These are phyloP conservation scores for Pyricularia pennisetigena DNA, from an alignment of 2,329 filamentous ascomycete species.

Conservation along the genomic window DNA sequence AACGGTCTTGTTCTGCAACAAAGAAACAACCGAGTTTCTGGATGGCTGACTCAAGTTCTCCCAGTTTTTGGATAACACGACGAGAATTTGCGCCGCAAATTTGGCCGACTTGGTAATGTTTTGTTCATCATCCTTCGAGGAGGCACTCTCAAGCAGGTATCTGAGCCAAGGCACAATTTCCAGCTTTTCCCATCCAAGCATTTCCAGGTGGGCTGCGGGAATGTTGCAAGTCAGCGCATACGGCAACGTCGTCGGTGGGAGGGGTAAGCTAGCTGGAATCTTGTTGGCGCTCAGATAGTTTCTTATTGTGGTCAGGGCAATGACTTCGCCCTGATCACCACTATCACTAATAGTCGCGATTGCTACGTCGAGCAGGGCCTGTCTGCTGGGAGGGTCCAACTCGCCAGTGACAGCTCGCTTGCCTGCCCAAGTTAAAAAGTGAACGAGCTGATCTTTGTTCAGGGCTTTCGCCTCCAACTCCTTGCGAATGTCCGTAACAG, in stretches of 20 bases:
- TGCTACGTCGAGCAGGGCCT: slow-evolving; percentile 67
- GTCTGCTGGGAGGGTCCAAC: slow-evolving; percentile 58
- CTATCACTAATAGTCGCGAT: slow-evolving; percentile 56
- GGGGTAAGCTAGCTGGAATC: slow-evolving; percentile 71
- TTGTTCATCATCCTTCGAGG: slow-evolving; percentile 49
- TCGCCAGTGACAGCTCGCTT: slow-evolving; percentile 63
- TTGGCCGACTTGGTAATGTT: slow-evolving; percentile 61
- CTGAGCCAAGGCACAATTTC: slow-evolving; percentile 79
- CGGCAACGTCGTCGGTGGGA: slow-evolving; percentile 75
- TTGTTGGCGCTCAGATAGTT: slow-evolving; percentile 67
- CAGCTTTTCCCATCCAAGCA: slow-evolving; percentile 77
- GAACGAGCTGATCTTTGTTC: slow-evolving; percentile 63
- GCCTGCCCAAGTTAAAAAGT: slow-evolving; percentile 78
- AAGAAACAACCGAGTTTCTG: slow-evolving; percentile 52
- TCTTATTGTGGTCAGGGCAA: slow-evolving; percentile 66
- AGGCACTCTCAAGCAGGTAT: slow-evolving; percentile 63
- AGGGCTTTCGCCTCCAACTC: slow-evolving; percentile 79
- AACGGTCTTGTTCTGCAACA: slow-evolving; percentile 60
- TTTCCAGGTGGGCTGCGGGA: slow-evolving; percentile 58
- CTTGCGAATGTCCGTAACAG: slow-evolving; percentile 72
- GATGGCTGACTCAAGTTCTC: slow-evolving; percentile 61
- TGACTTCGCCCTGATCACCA: slow-evolving; percentile 55
- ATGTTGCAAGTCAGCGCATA: slow-evolving; percentile 70
- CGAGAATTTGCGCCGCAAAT: slow-evolving; percentile 70
- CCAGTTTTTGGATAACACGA: slow-evolving; percentile 81